phyloP scores from a whole-genome alignment of 2,329 filamentous ascomycete species.

The Gremmenia infestans region DNA sequence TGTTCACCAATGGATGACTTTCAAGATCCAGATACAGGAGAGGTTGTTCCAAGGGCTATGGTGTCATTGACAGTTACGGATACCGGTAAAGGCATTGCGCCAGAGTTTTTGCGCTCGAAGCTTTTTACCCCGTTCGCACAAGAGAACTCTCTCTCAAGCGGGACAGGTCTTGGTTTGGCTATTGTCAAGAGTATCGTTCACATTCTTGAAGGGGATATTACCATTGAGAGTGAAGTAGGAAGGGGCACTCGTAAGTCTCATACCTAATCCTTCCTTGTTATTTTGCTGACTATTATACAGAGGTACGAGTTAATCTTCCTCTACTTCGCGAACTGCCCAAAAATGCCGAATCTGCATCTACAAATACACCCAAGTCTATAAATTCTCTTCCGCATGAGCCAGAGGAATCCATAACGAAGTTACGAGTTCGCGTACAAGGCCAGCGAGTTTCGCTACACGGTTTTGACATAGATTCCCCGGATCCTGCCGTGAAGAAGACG shows the following conservation, averaged over 20 bases:
- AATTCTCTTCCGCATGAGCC: slow-evolving; percentile 16
- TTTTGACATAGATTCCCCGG: slow-evolving; percentile 22
- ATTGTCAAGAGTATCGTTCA: slow-evolving; percentile 60
- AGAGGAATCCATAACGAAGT: slow-evolving; percentile 23
- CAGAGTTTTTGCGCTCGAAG: slow-evolving; percentile 56
- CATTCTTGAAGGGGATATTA: slow-evolving; percentile 55
- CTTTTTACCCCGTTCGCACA: slow-evolving; percentile 61
- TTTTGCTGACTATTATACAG: slow-evolving; percentile 17
- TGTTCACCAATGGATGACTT: slow-evolving; percentile 26
- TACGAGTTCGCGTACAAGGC: slow-evolving; percentile 20
- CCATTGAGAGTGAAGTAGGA: slow-evolving; percentile 49
- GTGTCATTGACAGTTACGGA: slow-evolving; percentile 67
- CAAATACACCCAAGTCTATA: slow-evolving; percentile 17
- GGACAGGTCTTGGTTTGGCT: slow-evolving; percentile 58
- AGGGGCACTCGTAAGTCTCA: slow-evolving; percentile 48
- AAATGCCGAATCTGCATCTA: slow-evolving; percentile 11
- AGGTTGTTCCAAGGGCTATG: slow-evolving; percentile 21
- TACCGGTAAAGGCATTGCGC: slow-evolving; percentile 63
- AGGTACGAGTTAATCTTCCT: slow-evolving; percentile 30
- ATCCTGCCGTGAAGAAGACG: slow-evolving; percentile 22
- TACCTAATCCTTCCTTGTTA: not conserved
- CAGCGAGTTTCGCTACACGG: slow-evolving; percentile 25
- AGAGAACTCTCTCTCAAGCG: slow-evolving; percentile 56
- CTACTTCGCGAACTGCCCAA: slow-evolving; percentile 28
- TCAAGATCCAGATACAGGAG: slow-evolving; percentile 9